Conservation (phyloP, 2,329 filamentous ascomycete genomes). For the Cercospora sp. region DNA sequence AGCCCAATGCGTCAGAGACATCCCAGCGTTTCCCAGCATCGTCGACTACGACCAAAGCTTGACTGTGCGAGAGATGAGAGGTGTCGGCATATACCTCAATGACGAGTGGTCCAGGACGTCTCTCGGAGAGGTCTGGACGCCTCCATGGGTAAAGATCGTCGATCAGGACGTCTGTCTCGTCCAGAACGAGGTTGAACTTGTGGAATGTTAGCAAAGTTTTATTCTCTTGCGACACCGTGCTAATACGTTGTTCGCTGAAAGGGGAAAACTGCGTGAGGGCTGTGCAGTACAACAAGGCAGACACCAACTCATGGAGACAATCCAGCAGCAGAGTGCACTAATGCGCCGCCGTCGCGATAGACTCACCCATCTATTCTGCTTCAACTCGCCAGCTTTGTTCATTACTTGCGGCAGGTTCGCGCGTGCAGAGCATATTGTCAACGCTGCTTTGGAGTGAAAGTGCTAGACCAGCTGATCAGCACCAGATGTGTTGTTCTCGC, state of each 20-base stretch:
- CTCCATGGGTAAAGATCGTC: slow-evolving; percentile 83
- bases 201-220: slow-evolving; percentile 5
- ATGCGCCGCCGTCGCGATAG: background rate
- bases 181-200: slow-evolving; percentile 92
- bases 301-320: background rate
- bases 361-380: slow-evolving; percentile 84
- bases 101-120: slow-evolving; percentile 76
- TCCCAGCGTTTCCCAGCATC: slow-evolving; percentile 91
- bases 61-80: slow-evolving; percentile 72
- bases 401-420: slow-evolving; percentile 65
- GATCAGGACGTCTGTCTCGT: slow-evolving; percentile 84
- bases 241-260: background rate
- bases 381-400: slow-evolving; percentile 60
- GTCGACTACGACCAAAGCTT: slow-evolving; percentile 84
- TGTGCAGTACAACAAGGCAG: background rate
- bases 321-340: background rate
- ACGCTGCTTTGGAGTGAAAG: slow-evolving; percentile 83
- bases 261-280: background rate
- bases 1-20: slow-evolving; percentile 77
- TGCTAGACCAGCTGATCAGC: slow-evolving; percentile 59
- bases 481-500: background rate
- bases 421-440: slow-evolving; percentile 79
- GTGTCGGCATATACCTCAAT: slow-evolving; percentile 78
- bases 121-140: slow-evolving; percentile 71
- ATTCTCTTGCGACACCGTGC: background rate